Evolutionary conservation across 805 yeast genomes (phyloP).

Genomic region (Jamesozyma lodderae): DNA sequence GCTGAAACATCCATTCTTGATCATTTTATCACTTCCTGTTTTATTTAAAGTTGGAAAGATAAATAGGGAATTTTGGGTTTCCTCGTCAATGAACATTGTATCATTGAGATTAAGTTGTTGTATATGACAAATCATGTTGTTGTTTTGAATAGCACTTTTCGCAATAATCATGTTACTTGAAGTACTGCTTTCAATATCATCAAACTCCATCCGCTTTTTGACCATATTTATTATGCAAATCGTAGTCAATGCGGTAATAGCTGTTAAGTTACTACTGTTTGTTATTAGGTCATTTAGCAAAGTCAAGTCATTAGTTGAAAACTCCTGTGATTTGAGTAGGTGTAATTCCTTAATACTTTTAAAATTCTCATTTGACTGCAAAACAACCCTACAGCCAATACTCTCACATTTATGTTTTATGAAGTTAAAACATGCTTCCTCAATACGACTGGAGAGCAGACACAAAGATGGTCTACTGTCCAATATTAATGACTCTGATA

Average conservation of each 20-base stretch:
- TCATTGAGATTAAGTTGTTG: conserved; percentile 7
- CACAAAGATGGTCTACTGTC: conserved; percentile 14
- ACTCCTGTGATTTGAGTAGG: neutral
- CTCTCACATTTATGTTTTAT: conserved; percentile 7
- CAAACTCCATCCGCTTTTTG: neutral
- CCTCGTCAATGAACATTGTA: conserved; percentile 20
- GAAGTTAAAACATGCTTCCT: conserved; percentile 6
- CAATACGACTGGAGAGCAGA: conserved; percentile 15
- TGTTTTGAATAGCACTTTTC: neutral
- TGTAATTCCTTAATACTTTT: conserved; percentile 3
- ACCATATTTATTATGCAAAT: conserved; percentile 7
- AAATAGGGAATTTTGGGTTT: conserved; percentile 18
- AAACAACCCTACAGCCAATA: conserved; percentile 7
- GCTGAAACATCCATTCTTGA: conserved; percentile 14
- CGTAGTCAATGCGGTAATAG: conserved; percentile 8
- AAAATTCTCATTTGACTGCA: conserved; percentile 9
- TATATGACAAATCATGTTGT: too few species aligned
- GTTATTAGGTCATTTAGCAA: conserved; percentile 6
- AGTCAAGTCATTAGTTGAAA: neutral
- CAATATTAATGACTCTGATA: conserved; percentile 10
- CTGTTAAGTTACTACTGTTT: conserved; percentile 2
- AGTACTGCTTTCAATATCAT: neutral
- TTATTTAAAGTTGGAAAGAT: conserved; percentile 15
- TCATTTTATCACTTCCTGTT: conserved; percentile 9
- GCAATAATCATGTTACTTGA: neutral